Conservation (phyloP, 2,329 filamentous ascomycete species). For the Cladophialophora carrionii region DNA sequence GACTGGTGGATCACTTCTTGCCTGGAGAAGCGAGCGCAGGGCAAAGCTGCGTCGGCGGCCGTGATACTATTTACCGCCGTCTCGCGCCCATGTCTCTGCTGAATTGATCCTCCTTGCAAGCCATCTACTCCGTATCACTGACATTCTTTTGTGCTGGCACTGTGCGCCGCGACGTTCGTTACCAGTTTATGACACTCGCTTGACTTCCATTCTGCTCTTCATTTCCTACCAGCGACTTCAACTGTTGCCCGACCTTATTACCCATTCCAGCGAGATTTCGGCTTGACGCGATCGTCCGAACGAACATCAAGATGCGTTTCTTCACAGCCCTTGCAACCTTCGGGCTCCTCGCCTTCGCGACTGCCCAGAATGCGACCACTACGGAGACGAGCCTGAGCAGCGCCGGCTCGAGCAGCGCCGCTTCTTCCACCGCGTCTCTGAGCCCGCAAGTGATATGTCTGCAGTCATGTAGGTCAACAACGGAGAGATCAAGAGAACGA, state of each 20-base stretch:
- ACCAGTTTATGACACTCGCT: conserved; percentile 10
- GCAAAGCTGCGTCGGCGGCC: neutral
- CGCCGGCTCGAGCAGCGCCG: conserved; percentile 39
- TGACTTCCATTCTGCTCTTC: conserved; percentile 3
- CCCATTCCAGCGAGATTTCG: neutral
- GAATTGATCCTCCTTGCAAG: conserved; percentile 4
- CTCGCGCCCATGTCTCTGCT: conserved; percentile 12
- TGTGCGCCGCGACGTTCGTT: conserved; percentile 22
- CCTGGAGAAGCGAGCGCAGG: conserved; percentile 4
- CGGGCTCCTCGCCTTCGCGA: conserved; percentile 51
- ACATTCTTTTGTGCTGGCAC: conserved; percentile 18
- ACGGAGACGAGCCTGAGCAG: conserved; percentile 35
- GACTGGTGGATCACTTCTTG: conserved; percentile 5
- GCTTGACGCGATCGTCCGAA: neutral
- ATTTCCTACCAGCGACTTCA: conserved; percentile 7
- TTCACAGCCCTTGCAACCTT: conserved; percentile 37
- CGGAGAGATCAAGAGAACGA: neutral
- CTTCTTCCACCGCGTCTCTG: conserved; percentile 42
- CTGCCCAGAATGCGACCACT: conserved; percentile 41
- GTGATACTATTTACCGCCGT: conserved; percentile 15
- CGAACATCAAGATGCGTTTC: conserved; percentile 35
- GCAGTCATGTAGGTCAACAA: conserved; percentile 43
- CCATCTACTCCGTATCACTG: neutral
- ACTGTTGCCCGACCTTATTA: neutral
- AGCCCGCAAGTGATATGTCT: conserved; percentile 45